A percentile compares a stretch with the other conserved stretches of the same genome.
Evolutionary conservation across 306 rosid species (phyloP).

Genomic region (Fagus sylvatica): DNA sequence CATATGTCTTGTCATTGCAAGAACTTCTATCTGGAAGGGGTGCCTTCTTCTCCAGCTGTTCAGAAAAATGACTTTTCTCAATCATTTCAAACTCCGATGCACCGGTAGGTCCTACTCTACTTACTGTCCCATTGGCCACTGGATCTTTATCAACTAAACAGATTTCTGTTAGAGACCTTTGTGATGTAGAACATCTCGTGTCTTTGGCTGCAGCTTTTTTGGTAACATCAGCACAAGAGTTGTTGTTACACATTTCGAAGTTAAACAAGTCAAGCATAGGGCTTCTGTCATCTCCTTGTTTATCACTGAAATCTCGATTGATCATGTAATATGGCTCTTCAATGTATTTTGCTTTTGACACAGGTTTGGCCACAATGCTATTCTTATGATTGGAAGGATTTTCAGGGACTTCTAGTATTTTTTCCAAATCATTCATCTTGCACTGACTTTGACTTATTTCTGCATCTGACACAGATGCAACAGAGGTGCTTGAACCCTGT

Average conservation of each 20-base stretch:
- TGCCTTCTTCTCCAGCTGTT: conserved; percentile 14
- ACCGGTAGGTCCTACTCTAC: conserved; percentile 25
- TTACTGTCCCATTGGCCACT: conserved; percentile 21
- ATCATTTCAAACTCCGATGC: conserved; percentile 24
- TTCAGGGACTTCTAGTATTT: conserved; percentile 6
- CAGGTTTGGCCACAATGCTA: conserved; percentile 7
- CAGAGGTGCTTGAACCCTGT: conserved; percentile 19
- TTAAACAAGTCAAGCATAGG: conserved; percentile 30
- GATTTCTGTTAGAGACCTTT: conserved; percentile 24
- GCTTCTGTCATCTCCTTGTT: conserved; percentile 31
- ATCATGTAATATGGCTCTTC: conserved; percentile 44
- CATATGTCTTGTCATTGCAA: conserved; percentile 12
- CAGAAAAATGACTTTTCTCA: conserved; percentile 22
- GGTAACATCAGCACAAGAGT: conserved; percentile 13
- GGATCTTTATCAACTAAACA: conserved; percentile 5
- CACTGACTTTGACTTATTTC: conserved; percentile 3
- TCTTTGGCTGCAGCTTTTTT: conserved; percentile 8
- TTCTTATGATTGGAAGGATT: conserved; percentile 15
- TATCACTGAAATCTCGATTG: conserved; percentile 25
- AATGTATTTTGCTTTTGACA: conserved; percentile 11
- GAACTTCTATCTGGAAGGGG: conserved; percentile 10
- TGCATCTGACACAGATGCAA: conserved; percentile 19
- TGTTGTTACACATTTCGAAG: conserved; percentile 31
- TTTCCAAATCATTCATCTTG: not conserved
- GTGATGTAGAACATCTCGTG: conserved; percentile 16